Conservation (phyloP, 352 stramenopile species). For the Phytophthora europaea region DNA sequence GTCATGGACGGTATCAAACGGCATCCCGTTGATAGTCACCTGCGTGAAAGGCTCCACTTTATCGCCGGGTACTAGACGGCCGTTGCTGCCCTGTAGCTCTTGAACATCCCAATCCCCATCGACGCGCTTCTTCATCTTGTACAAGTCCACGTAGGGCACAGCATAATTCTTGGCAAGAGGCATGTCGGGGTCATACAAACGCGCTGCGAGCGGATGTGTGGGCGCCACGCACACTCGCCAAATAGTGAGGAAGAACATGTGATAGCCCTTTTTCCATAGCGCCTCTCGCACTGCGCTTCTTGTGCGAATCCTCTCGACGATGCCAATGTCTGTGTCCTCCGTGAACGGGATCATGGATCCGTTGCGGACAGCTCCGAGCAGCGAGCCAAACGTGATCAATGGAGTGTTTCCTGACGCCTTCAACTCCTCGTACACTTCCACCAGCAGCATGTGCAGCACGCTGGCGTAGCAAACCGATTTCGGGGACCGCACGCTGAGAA, state of each 20-base stretch:
- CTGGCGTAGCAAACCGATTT: constrained; percentile 56
- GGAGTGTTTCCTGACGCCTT: constrained; percentile 31
- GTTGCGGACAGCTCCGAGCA: constrained; percentile 58
- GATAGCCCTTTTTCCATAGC: constrained; percentile 56
- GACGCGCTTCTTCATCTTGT: constrained; percentile 28
- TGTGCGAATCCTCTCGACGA: constrained; percentile 27
- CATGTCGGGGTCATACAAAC: constrained; percentile 43
- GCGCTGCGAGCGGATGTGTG: constrained; percentile 44
- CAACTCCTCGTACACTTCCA: constrained; percentile 63
- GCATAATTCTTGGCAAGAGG: constrained; percentile 17
- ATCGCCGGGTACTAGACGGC: constrained; percentile 14
- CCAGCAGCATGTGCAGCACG: constrained; percentile 62
- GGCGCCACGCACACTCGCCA: constrained; percentile 54
- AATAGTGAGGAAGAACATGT: constrained; percentile 54
- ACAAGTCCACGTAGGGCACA: constrained; percentile 55
- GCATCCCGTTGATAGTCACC: constrained; percentile 45
- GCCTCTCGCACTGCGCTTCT: constrained; percentile 21
- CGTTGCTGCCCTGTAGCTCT: constrained; percentile 19
- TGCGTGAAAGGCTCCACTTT: constrained; percentile 37
- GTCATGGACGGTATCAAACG: constrained; percentile 50
- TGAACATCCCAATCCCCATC: constrained; percentile 34
- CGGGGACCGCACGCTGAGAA: constrained; percentile 36
- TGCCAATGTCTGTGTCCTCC: constrained; percentile 60
- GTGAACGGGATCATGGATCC: constrained; percentile 61
- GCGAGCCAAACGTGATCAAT: constrained; percentile 50